Conservation (phyloP, 257 asterid species). For the Nicotiana noctiflora region DNA sequence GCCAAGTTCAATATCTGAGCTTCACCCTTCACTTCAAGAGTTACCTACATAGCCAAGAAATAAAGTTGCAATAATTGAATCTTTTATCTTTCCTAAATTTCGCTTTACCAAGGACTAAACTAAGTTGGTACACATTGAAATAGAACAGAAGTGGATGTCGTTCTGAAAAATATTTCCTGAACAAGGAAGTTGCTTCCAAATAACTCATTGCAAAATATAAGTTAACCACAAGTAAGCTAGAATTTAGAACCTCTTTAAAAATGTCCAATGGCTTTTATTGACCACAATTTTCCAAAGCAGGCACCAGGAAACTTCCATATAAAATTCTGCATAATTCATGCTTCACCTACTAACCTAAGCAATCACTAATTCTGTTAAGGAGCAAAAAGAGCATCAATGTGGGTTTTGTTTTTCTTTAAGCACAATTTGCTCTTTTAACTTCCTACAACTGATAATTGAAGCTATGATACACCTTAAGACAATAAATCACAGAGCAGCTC, state of each 20-base stretch:
- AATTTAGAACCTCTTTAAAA: background rate
- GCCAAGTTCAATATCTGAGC: slow-evolving; percentile 63
- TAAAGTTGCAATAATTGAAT: background rate
- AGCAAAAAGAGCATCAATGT: background rate
- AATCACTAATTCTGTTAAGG: background rate
- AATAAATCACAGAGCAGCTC: background rate
- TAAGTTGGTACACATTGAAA: background rate
- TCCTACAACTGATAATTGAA: background rate
- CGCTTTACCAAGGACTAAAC: background rate
- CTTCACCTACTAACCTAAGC: background rate
- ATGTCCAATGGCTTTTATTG: background rate
- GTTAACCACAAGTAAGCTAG: background rate
- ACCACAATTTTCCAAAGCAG: background rate
- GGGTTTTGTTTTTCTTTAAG: background rate
- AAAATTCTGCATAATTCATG: background rate
- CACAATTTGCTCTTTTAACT: background rate
- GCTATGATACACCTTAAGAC: background rate
- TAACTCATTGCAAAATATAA: background rate
- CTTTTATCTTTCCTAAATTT: background rate
- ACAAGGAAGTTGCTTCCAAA: background rate
- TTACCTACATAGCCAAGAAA: slow-evolving; percentile 41
- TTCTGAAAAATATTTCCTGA: background rate
- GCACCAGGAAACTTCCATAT: background rate
- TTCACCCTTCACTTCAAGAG: slow-evolving; percentile 92
- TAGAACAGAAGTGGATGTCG: background rate